Percentiles rank a stretch among this genome's conserved stretches.
Conservation (phyloP, 2,329 filamentous ascomycete genomes). For the Monosporascus sp. region DNA sequence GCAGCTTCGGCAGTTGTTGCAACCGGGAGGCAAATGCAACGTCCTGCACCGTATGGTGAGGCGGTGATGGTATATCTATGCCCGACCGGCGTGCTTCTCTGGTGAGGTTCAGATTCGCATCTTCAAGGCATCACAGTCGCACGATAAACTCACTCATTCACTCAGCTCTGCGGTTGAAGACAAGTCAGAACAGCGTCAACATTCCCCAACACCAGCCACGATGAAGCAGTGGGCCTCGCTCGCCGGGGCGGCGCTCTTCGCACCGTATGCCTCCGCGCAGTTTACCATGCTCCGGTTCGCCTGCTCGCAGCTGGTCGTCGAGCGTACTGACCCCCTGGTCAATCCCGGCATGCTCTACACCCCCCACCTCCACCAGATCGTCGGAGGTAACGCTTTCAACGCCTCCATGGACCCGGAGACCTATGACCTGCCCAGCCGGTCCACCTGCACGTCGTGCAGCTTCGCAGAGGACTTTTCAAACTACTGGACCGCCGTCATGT, state of each 20-base stretch:
- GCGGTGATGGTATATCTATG: neutral
- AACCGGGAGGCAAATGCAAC: neutral
- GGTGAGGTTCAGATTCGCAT: neutral
- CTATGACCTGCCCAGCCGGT: constrained; percentile 29
- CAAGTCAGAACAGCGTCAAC: neutral
- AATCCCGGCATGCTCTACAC: constrained; percentile 40
- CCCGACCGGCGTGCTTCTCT: neutral
- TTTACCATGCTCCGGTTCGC: constrained; percentile 41
- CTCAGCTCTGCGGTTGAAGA: neutral
- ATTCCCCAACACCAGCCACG: constrained; percentile 4
- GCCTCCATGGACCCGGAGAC: constrained; percentile 34
- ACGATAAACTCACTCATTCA: neutral
- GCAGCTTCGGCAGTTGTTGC: neutral
- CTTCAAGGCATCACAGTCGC: neutral
- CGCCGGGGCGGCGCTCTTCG: constrained; percentile 25
- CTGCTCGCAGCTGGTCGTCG: constrained; percentile 42
- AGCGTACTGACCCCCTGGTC: constrained; percentile 40
- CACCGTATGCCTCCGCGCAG: constrained; percentile 26
- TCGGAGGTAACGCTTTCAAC: constrained; percentile 41
- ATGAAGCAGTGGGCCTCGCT: constrained; percentile 29
- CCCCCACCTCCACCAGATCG: constrained; percentile 42
- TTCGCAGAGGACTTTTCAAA: constrained; percentile 40
- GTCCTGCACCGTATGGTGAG: neutral
- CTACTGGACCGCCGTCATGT: constrained; percentile 43
- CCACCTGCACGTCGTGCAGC: constrained; percentile 38